These are phyloP conservation scores for Detonula confervacea DNA, from an alignment of 352 stramenopile species.

Conservation along the genomic window DNA sequence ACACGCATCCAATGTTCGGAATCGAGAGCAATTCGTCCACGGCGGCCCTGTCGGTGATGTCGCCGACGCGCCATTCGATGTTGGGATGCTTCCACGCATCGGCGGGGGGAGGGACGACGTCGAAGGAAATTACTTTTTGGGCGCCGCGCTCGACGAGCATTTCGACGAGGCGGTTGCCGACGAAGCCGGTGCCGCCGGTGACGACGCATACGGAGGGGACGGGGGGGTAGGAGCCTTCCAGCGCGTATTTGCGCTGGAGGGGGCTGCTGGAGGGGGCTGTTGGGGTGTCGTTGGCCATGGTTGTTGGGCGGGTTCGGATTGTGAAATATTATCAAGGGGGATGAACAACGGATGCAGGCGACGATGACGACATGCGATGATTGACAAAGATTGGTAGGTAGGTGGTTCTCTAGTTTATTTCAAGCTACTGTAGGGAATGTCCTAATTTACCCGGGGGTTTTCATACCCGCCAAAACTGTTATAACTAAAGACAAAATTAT, in stretches of 20 bases:
- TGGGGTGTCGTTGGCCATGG: conserved; percentile 4
- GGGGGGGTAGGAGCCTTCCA: conserved; percentile 19
- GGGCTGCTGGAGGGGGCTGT: conserved; percentile 35
- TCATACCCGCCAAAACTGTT: too few species aligned
- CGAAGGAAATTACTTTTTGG: conserved; percentile 88
- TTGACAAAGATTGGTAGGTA: too few species aligned
- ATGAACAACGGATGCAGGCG: too few species aligned
- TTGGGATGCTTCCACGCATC: conserved; percentile 65
- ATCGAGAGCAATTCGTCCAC: conserved; percentile 78
- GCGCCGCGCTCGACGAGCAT: conserved; percentile 90
- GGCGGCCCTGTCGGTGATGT: conserved; percentile 85
- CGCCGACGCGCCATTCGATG: conserved; percentile 75
- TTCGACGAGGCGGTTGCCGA: conserved; percentile 89
- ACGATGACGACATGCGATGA: too few species aligned
- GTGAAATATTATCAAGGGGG: too few species aligned
- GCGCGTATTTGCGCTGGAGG: conserved; percentile 41
- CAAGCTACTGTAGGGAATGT: too few species aligned
- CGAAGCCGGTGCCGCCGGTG: conserved; percentile 89
- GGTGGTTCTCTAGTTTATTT: too few species aligned
- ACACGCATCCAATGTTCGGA: conserved; percentile 86
- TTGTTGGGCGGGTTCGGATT: too few species aligned
- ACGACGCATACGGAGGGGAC: conserved; percentile 70
- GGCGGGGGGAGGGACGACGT: conserved; percentile 79
- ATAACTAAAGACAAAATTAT: too few species aligned
- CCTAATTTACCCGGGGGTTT: too few species aligned